phyloP scores from a whole-genome alignment of 352 stramenopile genomes.

The Plasmopara viticola region DNA sequence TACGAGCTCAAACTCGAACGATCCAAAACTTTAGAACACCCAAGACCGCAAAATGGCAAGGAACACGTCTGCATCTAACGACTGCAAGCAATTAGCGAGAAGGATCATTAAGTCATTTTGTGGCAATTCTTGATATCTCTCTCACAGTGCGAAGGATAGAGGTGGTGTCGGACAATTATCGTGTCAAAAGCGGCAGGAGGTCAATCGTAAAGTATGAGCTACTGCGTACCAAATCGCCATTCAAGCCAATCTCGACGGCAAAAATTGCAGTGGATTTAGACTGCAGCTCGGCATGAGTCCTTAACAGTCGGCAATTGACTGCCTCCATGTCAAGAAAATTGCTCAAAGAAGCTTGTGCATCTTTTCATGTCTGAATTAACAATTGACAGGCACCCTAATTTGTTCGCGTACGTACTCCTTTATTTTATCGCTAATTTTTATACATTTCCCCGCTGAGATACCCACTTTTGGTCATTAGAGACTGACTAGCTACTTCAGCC shows the following conservation, averaged over 20 bases:
- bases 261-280: constrained; percentile 66
- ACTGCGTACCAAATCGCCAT: constrained; percentile 68
- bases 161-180: constrained; percentile 55
- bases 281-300: neutral
- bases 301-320: constrained; percentile 7
- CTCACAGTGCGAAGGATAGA: constrained; percentile 56
- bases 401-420: constrained; percentile 33
- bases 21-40: constrained; percentile 50
- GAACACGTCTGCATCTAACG: constrained; percentile 37
- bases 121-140: constrained; percentile 53
- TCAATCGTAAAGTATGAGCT: constrained; percentile 47
- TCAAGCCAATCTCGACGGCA: constrained; percentile 39
- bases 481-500: too few relatives aligned
- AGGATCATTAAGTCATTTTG: constrained; percentile 50
- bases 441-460: too few relatives aligned
- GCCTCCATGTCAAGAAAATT: constrained; percentile 52
- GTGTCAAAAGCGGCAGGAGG: constrained; percentile 46
- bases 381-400: constrained; percentile 48
- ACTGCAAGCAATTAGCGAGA: constrained; percentile 60
- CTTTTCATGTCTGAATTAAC: constrained; percentile 22
- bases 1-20: constrained; percentile 44
- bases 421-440: neutral
- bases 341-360: constrained; percentile 38
- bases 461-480: too few relatives aligned
- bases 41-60: constrained; percentile 54